Evolutionary conservation across 768 basidiomycete genomes (phyloP).

Genomic region (Podaxis sp.): DNA sequence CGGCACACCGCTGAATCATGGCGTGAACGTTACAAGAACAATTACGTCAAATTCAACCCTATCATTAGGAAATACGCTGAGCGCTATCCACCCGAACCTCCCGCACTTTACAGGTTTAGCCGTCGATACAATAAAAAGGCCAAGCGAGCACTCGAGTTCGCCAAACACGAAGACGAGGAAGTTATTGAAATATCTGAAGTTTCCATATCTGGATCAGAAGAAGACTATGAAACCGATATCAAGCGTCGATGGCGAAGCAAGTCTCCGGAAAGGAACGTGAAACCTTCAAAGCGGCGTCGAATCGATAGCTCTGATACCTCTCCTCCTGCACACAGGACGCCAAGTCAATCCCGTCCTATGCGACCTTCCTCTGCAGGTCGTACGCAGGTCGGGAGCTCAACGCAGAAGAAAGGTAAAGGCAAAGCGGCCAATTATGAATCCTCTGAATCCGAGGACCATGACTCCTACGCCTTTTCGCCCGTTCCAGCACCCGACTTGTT

Average conservation of each 20-base stretch:
- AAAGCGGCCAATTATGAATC: background rate
- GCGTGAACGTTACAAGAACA: slow-evolving; percentile 47
- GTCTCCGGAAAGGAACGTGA: background rate
- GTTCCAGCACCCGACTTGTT: background rate
- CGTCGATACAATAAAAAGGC: slow-evolving; percentile 23
- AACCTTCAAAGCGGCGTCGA: background rate
- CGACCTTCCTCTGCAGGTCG: background rate
- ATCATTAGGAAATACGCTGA: slow-evolving; percentile 27
- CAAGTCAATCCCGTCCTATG: background rate
- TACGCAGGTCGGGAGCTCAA: background rate
- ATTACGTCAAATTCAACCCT: slow-evolving; percentile 30
- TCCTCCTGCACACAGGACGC: background rate
- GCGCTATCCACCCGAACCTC: slow-evolving; percentile 28
- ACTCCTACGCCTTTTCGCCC: background rate
- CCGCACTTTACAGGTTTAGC: slow-evolving; percentile 19
- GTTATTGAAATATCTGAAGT: slow-evolving; percentile 14
- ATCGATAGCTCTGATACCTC: background rate
- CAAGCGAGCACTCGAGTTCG: background rate
- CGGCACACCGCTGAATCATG: slow-evolving; percentile 48
- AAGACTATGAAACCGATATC: slow-evolving; percentile 1
- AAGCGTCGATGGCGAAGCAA: background rate
- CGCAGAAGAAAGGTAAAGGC: background rate
- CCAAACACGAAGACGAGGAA: slow-evolving; percentile 9
- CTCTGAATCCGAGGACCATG: background rate
- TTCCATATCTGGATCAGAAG: slow-evolving; percentile 1